Evolutionary conservation across 2,329 filamentous ascomycete genomes (phyloP), one percentile per base, ranked within the genome.

Genomic region (Chrysoporthe deuterocubensis): DNA sequence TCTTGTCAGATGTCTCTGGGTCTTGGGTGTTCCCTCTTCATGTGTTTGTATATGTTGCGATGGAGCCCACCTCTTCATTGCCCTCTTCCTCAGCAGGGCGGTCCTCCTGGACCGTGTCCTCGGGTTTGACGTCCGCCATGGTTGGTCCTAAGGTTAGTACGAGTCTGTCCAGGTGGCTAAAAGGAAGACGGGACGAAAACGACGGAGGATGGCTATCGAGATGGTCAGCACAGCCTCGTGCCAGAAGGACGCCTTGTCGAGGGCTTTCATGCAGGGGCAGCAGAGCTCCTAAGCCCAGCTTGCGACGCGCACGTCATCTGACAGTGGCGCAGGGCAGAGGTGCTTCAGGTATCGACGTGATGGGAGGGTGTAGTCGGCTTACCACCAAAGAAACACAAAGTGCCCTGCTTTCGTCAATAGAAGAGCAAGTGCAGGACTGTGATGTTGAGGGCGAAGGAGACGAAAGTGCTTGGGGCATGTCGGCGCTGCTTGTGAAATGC

Each of bases 61-160:
- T 56, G 63, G 65, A 71, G 76, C 80, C 76, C 76, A 84, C 82
- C 80, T 84, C 82, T 72, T 83, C 81, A 72, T 83, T 82, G 67
- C 77, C 79, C 70, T 61, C 59, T 42, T 82, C 81, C 52, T 78
- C 78, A 66, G 80, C 71, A 65, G 67, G 64, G 62, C 64, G 67
- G 46, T 76, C 75, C 60, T 80, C 75, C 66, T 73, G 74, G 67
- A 74, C 71, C 69, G 77, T 75, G 56, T 77, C 75, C 46, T 78
- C 75, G 56, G 69, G 69, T 69, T 77, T 74, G 52, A 69, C 65
- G 64, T 76, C 75, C 56, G 74, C 68, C 76, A 77, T 78, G 61
- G 37, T 66, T 65, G 61, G 58, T 46, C 42, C 64, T 70, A 64
- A 50, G 42, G 57, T 69, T 67, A 67, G 67, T 56, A 16, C 26